A percentile compares a stretch with the other conserved stretches of the same genome.
These are phyloP conservation scores for Penicillium tannophilum DNA, from an alignment of 495 filamentous ascomycete species.

Conservation along the genomic window DNA sequence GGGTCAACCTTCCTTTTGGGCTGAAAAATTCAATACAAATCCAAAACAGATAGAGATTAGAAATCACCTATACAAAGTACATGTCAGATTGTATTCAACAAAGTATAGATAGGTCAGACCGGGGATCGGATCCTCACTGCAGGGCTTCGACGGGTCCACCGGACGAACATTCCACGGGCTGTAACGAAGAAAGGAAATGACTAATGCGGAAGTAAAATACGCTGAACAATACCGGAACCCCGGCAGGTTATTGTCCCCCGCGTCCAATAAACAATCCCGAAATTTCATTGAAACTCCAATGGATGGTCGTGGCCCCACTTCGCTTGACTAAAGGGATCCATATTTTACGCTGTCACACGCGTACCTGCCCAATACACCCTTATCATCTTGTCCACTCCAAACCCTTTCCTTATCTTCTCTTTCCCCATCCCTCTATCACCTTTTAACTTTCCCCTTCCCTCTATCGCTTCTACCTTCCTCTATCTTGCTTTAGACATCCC, in stretches of 20 bases:
- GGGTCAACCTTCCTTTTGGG: neutral
- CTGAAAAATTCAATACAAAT: neutral
- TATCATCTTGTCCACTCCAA: constrained; percentile 25
- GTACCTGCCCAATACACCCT: constrained; percentile 36
- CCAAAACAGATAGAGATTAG: neutral
- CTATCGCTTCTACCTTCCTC: neutral
- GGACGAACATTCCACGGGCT: constrained; percentile 31
- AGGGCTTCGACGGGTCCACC: constrained; percentile 26
- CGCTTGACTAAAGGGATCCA: constrained; percentile 7
- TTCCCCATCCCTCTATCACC: constrained; percentile 2
- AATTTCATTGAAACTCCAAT: neutral
- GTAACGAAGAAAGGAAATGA: constrained; percentile 1
- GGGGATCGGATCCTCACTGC: constrained; percentile 2
- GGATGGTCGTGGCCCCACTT: neutral
- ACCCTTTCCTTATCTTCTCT: constrained; percentile 22
- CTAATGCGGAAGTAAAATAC: neutral
- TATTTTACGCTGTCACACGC: constrained; percentile 24
- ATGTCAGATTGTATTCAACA: neutral
- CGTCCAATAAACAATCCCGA: constrained; percentile 8
- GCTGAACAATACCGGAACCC: constrained; percentile 8
- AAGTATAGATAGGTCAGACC: neutral
- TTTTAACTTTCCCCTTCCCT: constrained; percentile 1
- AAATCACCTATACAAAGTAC: neutral
- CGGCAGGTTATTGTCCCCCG: constrained; percentile 10
- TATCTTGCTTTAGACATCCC: neutral